A percentile compares a stretch with the other conserved stretches of the same genome.
phyloP scores from a whole-genome alignment of 441 rosid genomes.

The Corymbia calophylla region DNA sequence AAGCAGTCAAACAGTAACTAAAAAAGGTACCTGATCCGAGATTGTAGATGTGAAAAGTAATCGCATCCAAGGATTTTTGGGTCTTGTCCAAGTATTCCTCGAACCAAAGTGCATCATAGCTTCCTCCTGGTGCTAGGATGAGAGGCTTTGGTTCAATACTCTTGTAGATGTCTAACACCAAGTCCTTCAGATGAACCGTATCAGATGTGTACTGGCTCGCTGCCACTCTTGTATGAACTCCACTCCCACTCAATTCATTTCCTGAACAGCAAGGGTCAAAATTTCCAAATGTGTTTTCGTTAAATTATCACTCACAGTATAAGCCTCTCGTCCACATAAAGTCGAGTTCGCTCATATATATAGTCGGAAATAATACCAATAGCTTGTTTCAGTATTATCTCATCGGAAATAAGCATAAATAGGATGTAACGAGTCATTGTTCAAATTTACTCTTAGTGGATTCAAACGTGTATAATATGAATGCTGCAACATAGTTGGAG shows the following conservation, averaged over 20 bases:
- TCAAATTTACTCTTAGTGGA: neutral
- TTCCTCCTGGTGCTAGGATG: constrained; percentile 82
- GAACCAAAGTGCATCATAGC: constrained; percentile 74
- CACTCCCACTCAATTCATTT: constrained; percentile 73
- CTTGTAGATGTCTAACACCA: constrained; percentile 41
- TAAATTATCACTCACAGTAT: neutral
- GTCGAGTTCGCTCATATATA: neutral
- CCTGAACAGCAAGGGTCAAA: constrained; percentile 27
- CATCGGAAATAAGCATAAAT: neutral
- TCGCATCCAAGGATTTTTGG: constrained; percentile 32
- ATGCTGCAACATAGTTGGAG: neutral
- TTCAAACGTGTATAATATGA: neutral
- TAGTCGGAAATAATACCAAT: neutral
- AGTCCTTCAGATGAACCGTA: constrained; percentile 35
- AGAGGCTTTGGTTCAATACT: constrained; percentile 46
- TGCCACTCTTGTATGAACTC: constrained; percentile 68
- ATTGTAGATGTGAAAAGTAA: constrained; percentile 84
- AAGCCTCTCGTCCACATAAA: neutral
- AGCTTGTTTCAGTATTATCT: neutral
- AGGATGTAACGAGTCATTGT: neutral
- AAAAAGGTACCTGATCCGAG: constrained; percentile 73
- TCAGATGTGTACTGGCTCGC: constrained; percentile 71
- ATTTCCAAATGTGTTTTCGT: neutral
- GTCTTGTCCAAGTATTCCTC: constrained; percentile 42
- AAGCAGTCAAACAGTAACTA: neutral